Evolutionary conservation across 345 rosid species (phyloP).

Genomic region (Alliaria petiolata): DNA sequence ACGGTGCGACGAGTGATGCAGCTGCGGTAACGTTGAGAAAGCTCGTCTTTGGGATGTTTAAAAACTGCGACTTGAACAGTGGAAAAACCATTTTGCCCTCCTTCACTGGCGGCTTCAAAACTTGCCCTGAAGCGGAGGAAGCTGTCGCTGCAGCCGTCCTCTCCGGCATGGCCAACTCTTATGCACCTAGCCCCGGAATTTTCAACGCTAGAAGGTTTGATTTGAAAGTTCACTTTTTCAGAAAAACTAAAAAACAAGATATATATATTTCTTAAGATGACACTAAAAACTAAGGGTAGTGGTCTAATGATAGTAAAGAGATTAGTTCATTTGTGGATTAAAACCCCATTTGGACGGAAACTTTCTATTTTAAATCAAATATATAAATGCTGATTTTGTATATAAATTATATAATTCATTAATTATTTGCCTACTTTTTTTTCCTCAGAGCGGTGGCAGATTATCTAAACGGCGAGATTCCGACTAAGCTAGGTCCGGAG

Average conservation of each 20-base stretch:
- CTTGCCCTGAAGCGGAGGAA: constrained; percentile 42
- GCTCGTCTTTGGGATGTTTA: constrained; percentile 25
- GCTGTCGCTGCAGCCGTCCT: constrained; percentile 40
- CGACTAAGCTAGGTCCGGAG: constrained; percentile 36
- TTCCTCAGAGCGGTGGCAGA: constrained; percentile 42
- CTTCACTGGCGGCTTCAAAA: constrained; percentile 39
- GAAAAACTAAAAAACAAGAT: too few relatives aligned
- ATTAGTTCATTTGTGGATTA: too few relatives aligned
- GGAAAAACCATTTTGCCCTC: constrained; percentile 41
- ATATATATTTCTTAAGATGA: too few relatives aligned
- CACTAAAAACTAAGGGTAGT: too few relatives aligned
- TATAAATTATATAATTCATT: too few relatives aligned
- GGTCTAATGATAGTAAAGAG: too few relatives aligned
- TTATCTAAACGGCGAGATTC: constrained; percentile 37
- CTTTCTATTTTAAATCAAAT: too few relatives aligned
- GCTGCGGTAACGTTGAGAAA: constrained; percentile 35
- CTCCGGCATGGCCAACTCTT: constrained; percentile 44
- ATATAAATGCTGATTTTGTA: too few relatives aligned
- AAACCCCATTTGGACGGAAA: too few relatives aligned
- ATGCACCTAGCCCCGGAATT: constrained; percentile 39
- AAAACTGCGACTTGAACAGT: constrained; percentile 33
- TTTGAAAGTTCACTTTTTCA: not conserved
- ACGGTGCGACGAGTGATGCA: constrained; percentile 12
- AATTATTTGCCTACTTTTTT: not conserved
- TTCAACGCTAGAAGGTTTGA: constrained; percentile 49